Evolutionary conservation across 2,329 filamentous ascomycete species (phyloP), one percentile per base, ranked within the genome.

Genomic region (Juglanconis sp.): DNA sequence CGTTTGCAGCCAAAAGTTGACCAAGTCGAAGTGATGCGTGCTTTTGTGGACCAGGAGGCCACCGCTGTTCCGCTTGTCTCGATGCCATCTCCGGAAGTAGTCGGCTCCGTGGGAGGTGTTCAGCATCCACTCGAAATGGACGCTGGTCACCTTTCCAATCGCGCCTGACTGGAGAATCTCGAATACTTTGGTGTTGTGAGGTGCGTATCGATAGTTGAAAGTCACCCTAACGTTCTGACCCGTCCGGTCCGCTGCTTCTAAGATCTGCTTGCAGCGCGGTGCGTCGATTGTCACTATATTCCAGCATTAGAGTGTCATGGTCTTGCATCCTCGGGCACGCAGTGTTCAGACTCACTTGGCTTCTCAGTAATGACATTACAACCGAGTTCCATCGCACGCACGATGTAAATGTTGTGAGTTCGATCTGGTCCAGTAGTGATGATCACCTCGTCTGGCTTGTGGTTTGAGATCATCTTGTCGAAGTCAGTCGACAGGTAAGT

Each of bases 201-300:
- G 84, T 44, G 84, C 84, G 66, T 87, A 87, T 30, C 84, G 80
- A 71, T 87, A 87, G 72, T 87, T 87, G 76, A 87, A 87, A 0
- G 81, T 82, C 0, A 87, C 84, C 15, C 84, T 77, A 3, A 87
- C 76, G 44, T 77, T 75, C 11, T 72, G 70, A 3, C 75, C 74
- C 0, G 81, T 83, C 17, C 77, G 73, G 54, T 81, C 76, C 15
- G 83, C 83, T 11, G 82, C 80, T 63, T 78, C 75, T 63, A 86
- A 77, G 60, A 87, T 87, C 53, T 78, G 74, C 6, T 71, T 74
- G 70, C 82, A 85, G 2, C 82, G 78, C 1, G 78, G 74, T 0
- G 76, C 81, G 66, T 87, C 83, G 65, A 86, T 82, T 0, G 85
- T 87, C 84, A 87, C 60, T 61, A 4, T 7, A 24, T 17, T 3